A percentile compares a stretch with the other conserved stretches of the same genome.
Conservation (phyloP, 225 moss, liverwort and hornwort species). For the Polytrichum commune region DNA sequence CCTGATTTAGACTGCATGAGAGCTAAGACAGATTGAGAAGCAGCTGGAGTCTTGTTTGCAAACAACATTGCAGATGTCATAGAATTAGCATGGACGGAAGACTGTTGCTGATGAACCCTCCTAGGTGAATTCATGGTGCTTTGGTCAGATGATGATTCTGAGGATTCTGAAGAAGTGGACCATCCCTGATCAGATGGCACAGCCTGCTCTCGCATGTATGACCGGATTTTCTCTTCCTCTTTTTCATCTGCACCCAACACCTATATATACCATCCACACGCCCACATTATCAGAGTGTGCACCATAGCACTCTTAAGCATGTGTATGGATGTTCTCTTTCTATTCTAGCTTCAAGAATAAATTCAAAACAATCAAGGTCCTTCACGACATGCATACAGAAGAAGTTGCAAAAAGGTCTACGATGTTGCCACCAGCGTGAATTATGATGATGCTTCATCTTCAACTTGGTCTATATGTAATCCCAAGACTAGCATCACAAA, state of each 20-base stretch:
- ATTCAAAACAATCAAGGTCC: no score
- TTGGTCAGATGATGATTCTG: conserved; percentile 9
- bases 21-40: background rate
- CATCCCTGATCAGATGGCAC: conserved; percentile 12
- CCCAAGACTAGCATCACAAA: no score
- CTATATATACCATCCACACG: background rate
- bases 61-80: conserved; percentile 3
- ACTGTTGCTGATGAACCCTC: conserved; percentile 5
- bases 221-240: conserved; percentile 30
- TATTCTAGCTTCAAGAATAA: no score
- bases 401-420: background rate
- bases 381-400: background rate
- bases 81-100: conserved; percentile 9
- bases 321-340: no score
- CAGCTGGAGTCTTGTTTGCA: conserved; percentile 14
- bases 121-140: conserved; percentile 1
- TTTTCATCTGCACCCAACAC: conserved; percentile 27
- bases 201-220: conserved; percentile 23
- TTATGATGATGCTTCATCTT: no score
- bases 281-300: background rate
- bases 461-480: background rate
- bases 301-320: no score
- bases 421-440: no score
- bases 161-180: conserved; percentile 13
- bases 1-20: conserved; percentile 14